Evolutionary conservation across 78 protist genomes (phyloP), one percentile per base, ranked within the genome.

Genomic region (Dictyostelium intermedium): DNA sequence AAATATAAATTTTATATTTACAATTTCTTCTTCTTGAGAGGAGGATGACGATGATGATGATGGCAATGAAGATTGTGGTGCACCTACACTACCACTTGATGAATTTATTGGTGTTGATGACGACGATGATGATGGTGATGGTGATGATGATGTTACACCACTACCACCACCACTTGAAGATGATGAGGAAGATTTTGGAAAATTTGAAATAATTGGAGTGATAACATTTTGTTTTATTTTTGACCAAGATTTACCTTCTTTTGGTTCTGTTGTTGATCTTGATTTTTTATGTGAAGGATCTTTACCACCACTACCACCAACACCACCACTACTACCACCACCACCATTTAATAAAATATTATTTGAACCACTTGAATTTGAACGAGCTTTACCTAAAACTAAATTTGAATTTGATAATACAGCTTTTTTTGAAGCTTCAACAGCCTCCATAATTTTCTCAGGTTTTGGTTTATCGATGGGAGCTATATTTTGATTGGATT

Each of bases 11-110:
- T 25, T 35, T 66, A 63, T 76, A 86, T 82, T 66, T 80, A 89
- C 94, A 47, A 89, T 74, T 69, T 87, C 94, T 69, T 89, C 94
- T 70, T 89, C 94, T 80, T 60, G 77, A 27, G 79, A 43, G 3
- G 27, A 13, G 0, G 34, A 30, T 13, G 77, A 69, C 4, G n/a
- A 10, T 32, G 39, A 27, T 72, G 79, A 7, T 72, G 79, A 25
- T 72, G 79, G 18, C 32, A 20, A 30, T 32, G 45, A 14, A 27
- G 78, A 13, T 25, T 27, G 74, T 9, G 74, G 20, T 27, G 18
- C 5, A 66, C n/a, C n/a, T 5, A 56, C 66, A 56, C 66, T 56
- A 20, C 66, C 66, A 56, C 25, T 63, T 8, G 73, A 63, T 25
- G 74, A 27, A 56, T 9, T 56, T 6, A 56, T 56, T 34, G 79